Conservation (phyloP, 495 filamentous ascomycete genomes). For the Penicillium odoratum region DNA sequence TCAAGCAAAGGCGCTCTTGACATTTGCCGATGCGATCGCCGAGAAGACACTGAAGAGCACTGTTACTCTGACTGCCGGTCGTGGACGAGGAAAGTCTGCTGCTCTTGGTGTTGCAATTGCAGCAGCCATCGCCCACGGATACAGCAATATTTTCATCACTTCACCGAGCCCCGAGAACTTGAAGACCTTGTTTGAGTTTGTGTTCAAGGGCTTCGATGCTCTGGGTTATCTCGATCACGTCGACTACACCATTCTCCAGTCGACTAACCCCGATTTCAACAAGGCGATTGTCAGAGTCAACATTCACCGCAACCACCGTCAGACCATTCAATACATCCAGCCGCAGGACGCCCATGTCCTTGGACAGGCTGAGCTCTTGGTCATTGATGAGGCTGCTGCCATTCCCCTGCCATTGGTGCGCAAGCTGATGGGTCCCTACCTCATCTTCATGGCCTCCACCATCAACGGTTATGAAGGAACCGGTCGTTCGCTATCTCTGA, state of each 20-base stretch:
- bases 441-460: constrained; percentile 99
- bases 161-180: constrained; percentile 98
- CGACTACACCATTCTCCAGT: constrained; percentile 98
- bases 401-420: constrained; percentile 91
- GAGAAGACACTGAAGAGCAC: constrained; percentile 95
- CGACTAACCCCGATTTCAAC: constrained; percentile 97
- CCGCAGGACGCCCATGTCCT: constrained; percentile 93
- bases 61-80: constrained; percentile 87
- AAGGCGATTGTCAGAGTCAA: constrained; percentile 98
- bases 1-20: constrained; percentile 91
- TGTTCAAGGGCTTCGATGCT: constrained; percentile 98
- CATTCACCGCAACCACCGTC: constrained; percentile 89
- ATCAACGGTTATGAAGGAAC: constrained; percentile 99
- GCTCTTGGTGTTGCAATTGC: constrained; percentile 92
- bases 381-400: constrained; percentile 97
- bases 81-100: constrained; percentile 96
- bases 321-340: constrained; percentile 98
- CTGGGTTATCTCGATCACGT: constrained; percentile 89
- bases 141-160: constrained; percentile 99
- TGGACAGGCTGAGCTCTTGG: constrained; percentile 91
- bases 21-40: constrained; percentile 93
- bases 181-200: constrained; percentile 96
- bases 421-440: constrained; percentile 96
- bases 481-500: constrained; percentile 89
- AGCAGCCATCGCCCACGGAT: constrained; percentile 91